A percentile compares a stretch with the other conserved stretches of the same genome.
These are phyloP conservation scores for Houttuynia cordata DNA, from an alignment of 164 flowering plant species.

Conservation along the genomic window DNA sequence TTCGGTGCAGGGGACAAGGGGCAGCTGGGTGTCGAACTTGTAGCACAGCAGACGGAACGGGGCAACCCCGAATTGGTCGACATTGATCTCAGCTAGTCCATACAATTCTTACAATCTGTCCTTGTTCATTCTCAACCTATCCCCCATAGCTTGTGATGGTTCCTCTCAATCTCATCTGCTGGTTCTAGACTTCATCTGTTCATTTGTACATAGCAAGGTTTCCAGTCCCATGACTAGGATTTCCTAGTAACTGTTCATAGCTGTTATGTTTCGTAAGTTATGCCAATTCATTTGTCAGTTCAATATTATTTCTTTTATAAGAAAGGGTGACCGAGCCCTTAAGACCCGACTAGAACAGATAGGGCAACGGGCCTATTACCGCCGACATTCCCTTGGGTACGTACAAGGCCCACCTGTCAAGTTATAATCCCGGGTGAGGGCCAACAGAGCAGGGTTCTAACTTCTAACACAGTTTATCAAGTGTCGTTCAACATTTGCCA, in stretches of 20 bases:
- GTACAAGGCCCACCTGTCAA: too few relatives aligned
- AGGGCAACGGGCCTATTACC: too few relatives aligned
- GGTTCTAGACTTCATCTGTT: constrained; percentile 1
- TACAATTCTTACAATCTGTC: neutral
- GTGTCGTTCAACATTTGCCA: too few relatives aligned
- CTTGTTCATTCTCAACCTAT: constrained; percentile 7
- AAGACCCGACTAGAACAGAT: too few relatives aligned
- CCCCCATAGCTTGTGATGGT: neutral
- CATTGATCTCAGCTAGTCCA: constrained; percentile 48
- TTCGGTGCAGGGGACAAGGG: constrained; percentile 95
- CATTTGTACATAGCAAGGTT: constrained; percentile 8
- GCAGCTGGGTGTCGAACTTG: constrained; percentile 73
- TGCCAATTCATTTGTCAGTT: neutral
- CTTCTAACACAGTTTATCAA: too few relatives aligned
- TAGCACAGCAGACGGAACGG: constrained; percentile 52
- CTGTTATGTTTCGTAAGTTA: neutral
- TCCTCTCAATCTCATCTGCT: neutral
- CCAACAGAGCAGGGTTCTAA: too few relatives aligned
- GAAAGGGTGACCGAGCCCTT: too few relatives aligned
- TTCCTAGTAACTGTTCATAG: neutral
- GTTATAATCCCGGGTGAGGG: too few relatives aligned
- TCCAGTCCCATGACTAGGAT: neutral
- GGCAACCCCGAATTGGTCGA: constrained; percentile 69
- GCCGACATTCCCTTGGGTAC: too few relatives aligned
- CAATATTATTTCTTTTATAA: too few relatives aligned